These are phyloP conservation scores for Nicotiana tomentosiformis DNA, from an alignment of 257 asterid genomes.

Conservation along the genomic window DNA sequence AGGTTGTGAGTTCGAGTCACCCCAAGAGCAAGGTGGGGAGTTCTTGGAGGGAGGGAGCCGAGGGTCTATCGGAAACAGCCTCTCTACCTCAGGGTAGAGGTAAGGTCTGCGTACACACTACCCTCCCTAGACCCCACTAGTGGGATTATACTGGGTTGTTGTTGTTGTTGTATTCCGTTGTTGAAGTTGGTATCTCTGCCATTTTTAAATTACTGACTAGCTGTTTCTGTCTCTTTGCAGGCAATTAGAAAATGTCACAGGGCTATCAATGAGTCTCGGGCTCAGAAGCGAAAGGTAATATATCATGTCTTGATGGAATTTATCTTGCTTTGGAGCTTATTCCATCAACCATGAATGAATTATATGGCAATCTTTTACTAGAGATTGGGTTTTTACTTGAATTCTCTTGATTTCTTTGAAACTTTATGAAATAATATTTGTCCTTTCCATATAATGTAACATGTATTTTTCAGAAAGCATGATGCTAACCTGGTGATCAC, in stretches of 20 bases:
- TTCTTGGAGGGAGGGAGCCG: no score
- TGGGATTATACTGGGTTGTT: no score
- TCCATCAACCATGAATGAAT: not conserved
- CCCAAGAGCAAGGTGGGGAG: no score
- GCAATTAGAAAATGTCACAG: constrained; percentile 86
- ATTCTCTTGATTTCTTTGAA: not conserved
- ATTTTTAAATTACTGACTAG: constrained; percentile 10
- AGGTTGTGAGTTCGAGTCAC: no score
- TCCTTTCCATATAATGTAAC: not conserved
- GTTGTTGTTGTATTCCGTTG: not conserved
- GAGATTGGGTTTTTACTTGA: not conserved
- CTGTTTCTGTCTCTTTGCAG: constrained; percentile 38
- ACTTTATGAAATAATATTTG: not conserved
- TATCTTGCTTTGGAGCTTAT: constrained; percentile 1
- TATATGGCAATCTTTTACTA: not conserved
- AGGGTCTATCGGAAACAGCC: no score
- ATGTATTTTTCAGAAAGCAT: not conserved
- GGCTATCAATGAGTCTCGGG: constrained; percentile 93
- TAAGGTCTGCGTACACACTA: no score
- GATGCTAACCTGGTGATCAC: not conserved
- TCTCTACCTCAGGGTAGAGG: no score
- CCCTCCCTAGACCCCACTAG: no score
- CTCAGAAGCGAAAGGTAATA: constrained; percentile 85
- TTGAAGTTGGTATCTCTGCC: constrained; percentile 6
- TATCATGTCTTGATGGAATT: constrained; percentile 21